A percentile compares a stretch with the other conserved stretches of the same genome.
Conservation (phyloP, 2,329 filamentous ascomycete species). For the Cladosporium velox region DNA sequence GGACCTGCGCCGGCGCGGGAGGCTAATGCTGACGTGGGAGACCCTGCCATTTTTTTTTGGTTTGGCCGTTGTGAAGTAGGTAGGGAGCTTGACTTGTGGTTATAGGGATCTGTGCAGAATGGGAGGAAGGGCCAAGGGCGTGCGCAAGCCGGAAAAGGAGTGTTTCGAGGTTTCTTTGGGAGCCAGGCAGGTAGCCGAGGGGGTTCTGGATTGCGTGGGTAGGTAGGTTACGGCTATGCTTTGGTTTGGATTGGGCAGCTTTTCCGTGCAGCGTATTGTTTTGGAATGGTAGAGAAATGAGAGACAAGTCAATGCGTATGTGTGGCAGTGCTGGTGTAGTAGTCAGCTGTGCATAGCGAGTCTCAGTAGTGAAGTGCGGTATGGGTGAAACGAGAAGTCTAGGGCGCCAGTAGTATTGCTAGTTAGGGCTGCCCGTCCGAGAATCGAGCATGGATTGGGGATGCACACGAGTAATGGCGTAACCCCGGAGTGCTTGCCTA, state of each 20-base stretch:
- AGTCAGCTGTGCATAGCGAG: slow-evolving; percentile 7
- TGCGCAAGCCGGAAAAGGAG: neutral
- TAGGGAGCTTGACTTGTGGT: neutral
- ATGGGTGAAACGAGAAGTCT: slow-evolving; percentile 20
- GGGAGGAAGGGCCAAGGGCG: neutral
- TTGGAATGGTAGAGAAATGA: neutral
- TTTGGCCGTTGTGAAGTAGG: neutral
- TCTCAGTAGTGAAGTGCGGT: slow-evolving; percentile 11
- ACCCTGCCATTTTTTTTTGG: slow-evolving; percentile 17
- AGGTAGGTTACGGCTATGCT: neutral
- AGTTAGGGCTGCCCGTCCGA: neutral
- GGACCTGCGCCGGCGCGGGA: slow-evolving; percentile 1
- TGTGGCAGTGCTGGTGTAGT: slow-evolving; percentile 10
- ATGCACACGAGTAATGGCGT: neutral
- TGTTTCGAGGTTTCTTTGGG: neutral
- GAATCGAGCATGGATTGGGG: neutral
- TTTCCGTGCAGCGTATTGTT: neutral
- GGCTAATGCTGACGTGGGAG: slow-evolving; percentile 11
- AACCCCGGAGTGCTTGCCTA: slow-evolving; percentile 3
- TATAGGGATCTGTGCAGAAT: slow-evolving; percentile 5
- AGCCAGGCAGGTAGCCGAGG: neutral
- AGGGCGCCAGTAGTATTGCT: neutral
- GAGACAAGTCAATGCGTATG: slow-evolving; percentile 11
- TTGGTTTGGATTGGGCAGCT: neutral
- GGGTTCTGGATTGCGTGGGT: neutral